Base-by-base conservation (phyloP, 2,329 filamentous ascomycete species). In the Fusarium ambrosium region DNA sequence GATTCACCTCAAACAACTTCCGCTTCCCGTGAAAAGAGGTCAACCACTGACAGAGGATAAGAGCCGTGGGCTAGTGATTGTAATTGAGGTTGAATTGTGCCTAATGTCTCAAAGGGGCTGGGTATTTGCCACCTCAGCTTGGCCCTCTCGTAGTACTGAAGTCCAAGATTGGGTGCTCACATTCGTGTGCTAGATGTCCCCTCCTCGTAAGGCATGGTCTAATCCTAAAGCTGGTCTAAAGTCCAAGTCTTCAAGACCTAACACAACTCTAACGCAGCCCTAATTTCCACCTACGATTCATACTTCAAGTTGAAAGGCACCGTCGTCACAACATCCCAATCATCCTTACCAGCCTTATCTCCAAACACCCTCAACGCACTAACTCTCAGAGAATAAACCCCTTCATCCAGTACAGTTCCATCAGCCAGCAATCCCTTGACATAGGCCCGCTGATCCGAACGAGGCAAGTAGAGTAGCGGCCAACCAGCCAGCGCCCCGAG, bases 241-340 rank as follows among this genome's bases (percentile, higher is more conserved):
- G 4, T 16, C 20, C 5, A 24, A 16, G 14, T 24, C 4, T 18
- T 6, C 1, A 24, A 24, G 4, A 24, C 10, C 1, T 3, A 9
- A 18, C 16, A 18, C 7, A n/a, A 18, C 43, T 48, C 6, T 10
- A 18, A 48, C 13, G 14, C 22, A 9, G 22, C 43, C 4, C 2
- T 16, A 9, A 48, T 48, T 9, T 4, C 11, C 11, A 20, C 53
- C 32, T 34, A 58, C n/a, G 53, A 32, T n/a, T 24, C 24, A 13
- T 61, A 61, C 6, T 61, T 43, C 37, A 61, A 29, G 11, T 27
- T 29, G 16, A 61, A 61, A 16, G 58, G 37, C 18, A 61, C 58
- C 4, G 58, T 61, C 1, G 58, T 61, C 4, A 43, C 11, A 61
- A 61, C 37, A 43, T 61, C 58, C 58, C 58, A 61, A 1, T 61